Conservation (phyloP, 1,139 yeast species). For the Taphrina deformans region DNA sequence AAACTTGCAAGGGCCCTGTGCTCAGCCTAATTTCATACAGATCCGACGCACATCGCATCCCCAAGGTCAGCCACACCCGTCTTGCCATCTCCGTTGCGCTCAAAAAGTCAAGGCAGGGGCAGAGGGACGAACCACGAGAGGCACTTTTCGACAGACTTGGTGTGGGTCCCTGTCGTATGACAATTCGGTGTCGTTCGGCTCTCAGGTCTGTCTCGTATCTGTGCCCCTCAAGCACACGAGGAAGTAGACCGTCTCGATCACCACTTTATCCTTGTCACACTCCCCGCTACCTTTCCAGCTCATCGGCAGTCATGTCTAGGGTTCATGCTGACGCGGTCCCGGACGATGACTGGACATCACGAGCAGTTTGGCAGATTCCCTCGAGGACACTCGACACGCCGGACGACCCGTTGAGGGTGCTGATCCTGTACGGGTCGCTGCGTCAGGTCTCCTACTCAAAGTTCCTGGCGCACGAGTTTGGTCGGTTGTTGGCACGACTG, state of each 20-base stretch:
- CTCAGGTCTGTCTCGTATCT: too few relatives aligned
- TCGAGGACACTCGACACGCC: background rate
- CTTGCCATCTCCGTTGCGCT: too few relatives aligned
- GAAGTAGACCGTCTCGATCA: background rate
- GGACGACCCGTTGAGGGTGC: background rate
- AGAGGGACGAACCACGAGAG: too few relatives aligned
- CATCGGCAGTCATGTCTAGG: constrained; percentile 2
- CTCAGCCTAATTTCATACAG: background rate
- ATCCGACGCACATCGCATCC: background rate
- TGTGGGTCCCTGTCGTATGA: too few relatives aligned
- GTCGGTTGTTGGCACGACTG: constrained; percentile 23
- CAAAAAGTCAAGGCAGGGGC: too few relatives aligned
- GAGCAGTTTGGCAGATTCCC: background rate
- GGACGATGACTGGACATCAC: constrained; percentile 10
- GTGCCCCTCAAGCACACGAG: too few relatives aligned
- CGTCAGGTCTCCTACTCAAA: constrained; percentile 26
- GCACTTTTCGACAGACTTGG: too few relatives aligned
- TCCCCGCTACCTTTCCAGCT: background rate
- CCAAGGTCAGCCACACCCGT: background rate
- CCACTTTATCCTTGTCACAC: background rate
- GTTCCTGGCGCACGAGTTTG: constrained; percentile 32
- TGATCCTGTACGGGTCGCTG: constrained; percentile 29
- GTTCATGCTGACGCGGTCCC: background rate
- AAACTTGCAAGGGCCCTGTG: background rate
- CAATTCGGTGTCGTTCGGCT: too few relatives aligned